Percentiles rank a stretch among this genome's conserved stretches.
Evolutionary conservation across 2,329 filamentous ascomycete species (phyloP).

Genomic region (Monilinia aucupariae): DNA sequence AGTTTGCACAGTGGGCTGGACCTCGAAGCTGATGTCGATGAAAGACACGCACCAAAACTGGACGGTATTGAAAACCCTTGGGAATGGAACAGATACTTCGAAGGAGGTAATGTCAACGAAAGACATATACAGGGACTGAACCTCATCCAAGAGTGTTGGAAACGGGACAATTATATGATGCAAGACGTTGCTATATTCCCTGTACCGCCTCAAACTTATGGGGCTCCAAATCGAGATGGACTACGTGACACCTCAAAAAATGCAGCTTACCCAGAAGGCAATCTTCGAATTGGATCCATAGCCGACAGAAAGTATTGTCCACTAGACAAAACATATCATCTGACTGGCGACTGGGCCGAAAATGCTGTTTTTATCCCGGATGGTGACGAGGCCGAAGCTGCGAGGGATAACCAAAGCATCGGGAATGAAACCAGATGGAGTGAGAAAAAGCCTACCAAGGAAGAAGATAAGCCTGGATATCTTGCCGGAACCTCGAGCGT

Average conservation of each 20-base stretch:
- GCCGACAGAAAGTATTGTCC: background rate
- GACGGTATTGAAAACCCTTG: too few species aligned
- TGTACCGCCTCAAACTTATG: background rate
- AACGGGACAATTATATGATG: too few species aligned
- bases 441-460: background rate
- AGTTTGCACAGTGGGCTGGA: background rate
- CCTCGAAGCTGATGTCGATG: background rate
- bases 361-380: background rate
- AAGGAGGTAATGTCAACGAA: too few species aligned
- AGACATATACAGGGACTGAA: background rate
- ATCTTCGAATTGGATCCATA: background rate
- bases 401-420: too few species aligned
- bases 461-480: too few species aligned
- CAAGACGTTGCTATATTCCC: fast-evolving
- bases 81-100: too few species aligned
- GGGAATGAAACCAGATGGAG: background rate
- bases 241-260: background rate
- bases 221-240: background rate
- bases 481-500: background rate
- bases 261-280: background rate
- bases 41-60: too few species aligned
- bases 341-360: background rate
- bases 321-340: background rate
- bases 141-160: background rate
- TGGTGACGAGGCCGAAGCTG: background rate